phyloP scores from a whole-genome alignment of 2,329 filamentous ascomycete genomes.

The Phaeosphaeria sp. region DNA sequence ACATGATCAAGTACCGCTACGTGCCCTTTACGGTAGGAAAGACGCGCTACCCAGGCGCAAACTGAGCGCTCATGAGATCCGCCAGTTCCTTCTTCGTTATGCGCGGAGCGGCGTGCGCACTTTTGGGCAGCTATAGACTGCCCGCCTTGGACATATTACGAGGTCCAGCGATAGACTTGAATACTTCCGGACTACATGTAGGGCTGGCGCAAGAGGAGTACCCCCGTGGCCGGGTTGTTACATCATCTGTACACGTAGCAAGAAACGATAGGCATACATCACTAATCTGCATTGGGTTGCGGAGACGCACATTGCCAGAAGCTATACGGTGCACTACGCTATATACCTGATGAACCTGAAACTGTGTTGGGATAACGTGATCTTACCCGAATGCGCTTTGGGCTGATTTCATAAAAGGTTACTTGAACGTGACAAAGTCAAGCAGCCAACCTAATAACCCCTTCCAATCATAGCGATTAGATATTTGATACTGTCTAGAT shows the following conservation, averaged over 20 bases:
- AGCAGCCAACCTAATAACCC: too few relatives aligned
- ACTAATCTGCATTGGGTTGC: conserved; percentile 10
- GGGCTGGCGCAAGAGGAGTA: conserved; percentile 12
- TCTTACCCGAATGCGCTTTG: too few relatives aligned
- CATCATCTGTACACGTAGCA: conserved; percentile 28
- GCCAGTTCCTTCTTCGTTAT: conserved; percentile 4
- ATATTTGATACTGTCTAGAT: not conserved
- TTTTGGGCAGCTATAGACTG: not conserved
- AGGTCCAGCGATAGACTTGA: conserved; percentile 26
- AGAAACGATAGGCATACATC: conserved; percentile 7
- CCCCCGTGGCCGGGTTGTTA: conserved; percentile 20
- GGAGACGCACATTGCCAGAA: not conserved
- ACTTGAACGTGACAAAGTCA: too few relatives aligned
- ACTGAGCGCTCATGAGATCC: conserved; percentile 19
- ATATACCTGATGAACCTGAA: too few relatives aligned
- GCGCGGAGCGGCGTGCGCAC: not conserved
- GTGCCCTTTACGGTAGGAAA: conserved; percentile 94
- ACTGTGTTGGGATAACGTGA: too few relatives aligned
- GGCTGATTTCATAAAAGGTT: too few relatives aligned
- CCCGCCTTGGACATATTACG: not conserved
- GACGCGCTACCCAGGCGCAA: conserved; percentile 47
- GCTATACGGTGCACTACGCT: too few relatives aligned
- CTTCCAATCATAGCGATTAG: too few relatives aligned
- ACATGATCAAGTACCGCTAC: conserved; percentile 99
- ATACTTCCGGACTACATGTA: conserved; percentile 22